phyloP scores from a whole-genome alignment of 2,329 filamentous ascomycete species.

The Paecilomyces variotii region DNA sequence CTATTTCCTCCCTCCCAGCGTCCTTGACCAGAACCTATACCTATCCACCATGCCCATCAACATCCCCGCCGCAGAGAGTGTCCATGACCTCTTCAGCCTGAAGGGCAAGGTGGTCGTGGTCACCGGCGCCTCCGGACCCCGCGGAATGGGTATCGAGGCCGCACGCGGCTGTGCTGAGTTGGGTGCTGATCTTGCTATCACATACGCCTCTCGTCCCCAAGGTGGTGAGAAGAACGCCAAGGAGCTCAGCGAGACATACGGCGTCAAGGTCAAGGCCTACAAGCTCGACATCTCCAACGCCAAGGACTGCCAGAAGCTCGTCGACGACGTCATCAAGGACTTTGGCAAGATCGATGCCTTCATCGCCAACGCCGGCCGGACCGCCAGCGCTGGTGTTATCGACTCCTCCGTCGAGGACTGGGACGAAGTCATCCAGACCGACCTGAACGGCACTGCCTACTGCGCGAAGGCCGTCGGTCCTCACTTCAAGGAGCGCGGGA shows the following conservation, averaged over 20 bases:
- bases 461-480: conserved; percentile 82
- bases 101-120: conserved; percentile 42
- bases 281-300: conserved; percentile 55
- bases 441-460: conserved; percentile 78
- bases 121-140: conserved; percentile 49
- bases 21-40: not conserved
- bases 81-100: conserved; percentile 39
- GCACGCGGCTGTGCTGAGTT: conserved; percentile 58
- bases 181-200: conserved; percentile 58
- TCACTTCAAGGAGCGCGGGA: conserved; percentile 62
- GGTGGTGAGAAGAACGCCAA: conserved; percentile 60
- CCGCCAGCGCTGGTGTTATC: conserved; percentile 59
- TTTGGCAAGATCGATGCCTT: conserved; percentile 63
- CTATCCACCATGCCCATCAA: conserved; percentile 28
- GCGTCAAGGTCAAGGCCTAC: conserved; percentile 60
- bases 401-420: conserved; percentile 64
- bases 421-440: conserved; percentile 73
- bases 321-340: conserved; percentile 55
- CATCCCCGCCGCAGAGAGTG: conserved; percentile 24
- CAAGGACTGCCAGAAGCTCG: conserved; percentile 48
- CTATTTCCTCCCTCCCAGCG: not conserved
- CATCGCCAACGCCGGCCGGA: conserved; percentile 63
- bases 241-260: conserved; percentile 52
- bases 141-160: conserved; percentile 60
- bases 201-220: conserved; percentile 54